These are phyloP conservation scores for Ganoderma sinense DNA, from an alignment of 1,284 basidiomycete genomes.

Conservation along the genomic window DNA sequence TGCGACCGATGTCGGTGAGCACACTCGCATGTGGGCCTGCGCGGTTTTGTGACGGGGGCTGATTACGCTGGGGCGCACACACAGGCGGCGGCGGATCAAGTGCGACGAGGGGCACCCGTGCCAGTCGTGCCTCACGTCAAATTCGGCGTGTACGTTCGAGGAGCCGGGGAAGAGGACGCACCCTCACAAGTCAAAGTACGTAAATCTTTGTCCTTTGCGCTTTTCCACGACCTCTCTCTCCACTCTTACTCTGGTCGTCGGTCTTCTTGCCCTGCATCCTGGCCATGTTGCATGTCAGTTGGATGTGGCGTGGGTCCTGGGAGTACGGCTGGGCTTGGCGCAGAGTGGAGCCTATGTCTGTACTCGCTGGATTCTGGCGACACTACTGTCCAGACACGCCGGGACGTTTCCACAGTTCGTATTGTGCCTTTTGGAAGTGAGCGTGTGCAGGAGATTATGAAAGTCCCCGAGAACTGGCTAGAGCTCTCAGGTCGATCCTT, in stretches of 20 bases:
- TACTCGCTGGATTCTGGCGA: too few species aligned
- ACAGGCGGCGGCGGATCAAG: slow-evolving; percentile 78
- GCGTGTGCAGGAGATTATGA: too few species aligned
- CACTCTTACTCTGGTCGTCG: too few species aligned
- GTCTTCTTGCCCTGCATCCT: background rate
- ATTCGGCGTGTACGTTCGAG: slow-evolving; percentile 82
- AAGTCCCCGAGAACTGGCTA: too few species aligned
- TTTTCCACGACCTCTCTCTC: too few species aligned
- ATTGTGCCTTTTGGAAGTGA: too few species aligned
- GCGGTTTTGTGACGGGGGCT: background rate
- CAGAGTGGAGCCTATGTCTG: too few species aligned
- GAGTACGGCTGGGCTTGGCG: too few species aligned
- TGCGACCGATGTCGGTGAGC: slow-evolving; percentile 87
- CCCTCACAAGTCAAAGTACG: slow-evolving; percentile 85
- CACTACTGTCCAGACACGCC: too few species aligned
- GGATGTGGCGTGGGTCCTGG: too few species aligned
- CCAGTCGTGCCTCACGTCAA: slow-evolving; percentile 81
- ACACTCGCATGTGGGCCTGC: background rate
- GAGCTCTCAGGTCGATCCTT: too few species aligned
- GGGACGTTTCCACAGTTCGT: too few species aligned
- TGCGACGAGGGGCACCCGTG: slow-evolving; percentile 88
- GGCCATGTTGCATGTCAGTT: background rate
- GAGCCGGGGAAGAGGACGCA: slow-evolving; percentile 84
- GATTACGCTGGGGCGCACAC: slow-evolving; percentile 37
- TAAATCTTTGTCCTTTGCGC: slow-evolving; percentile 22